A percentile compares a stretch with the other conserved stretches of the same genome.
Evolutionary conservation across 2,329 filamentous ascomycete species (phyloP).

Genomic region (Ophiostoma piceae): DNA sequence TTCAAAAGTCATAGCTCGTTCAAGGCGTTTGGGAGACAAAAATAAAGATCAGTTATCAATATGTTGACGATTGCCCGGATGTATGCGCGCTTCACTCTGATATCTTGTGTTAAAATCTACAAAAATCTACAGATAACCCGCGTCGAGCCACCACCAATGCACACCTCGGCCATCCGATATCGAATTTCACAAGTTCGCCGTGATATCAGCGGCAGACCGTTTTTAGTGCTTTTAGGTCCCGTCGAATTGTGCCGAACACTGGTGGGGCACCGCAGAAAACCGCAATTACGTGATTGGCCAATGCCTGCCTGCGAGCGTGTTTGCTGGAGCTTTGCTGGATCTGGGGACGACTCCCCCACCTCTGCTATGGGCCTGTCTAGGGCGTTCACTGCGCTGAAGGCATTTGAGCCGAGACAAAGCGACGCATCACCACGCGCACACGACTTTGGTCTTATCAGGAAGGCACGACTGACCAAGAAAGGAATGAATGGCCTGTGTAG

Average conservation of each 20-base stretch:
- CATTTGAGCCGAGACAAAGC: constrained; percentile 32
- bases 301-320: neutral
- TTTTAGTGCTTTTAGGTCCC: constrained; percentile 2
- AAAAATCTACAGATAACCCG: neutral
- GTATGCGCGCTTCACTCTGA: neutral
- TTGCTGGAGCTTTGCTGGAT: neutral
- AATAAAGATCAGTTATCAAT: constrained; percentile 8
- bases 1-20: constrained; percentile 14
- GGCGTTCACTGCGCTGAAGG: neutral
- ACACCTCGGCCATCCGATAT: neutral
- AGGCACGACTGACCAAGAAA: constrained; percentile 17
- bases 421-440: constrained; percentile 22
- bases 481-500: neutral
- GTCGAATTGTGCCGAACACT: constrained; percentile 15
- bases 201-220: neutral
- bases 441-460: constrained; percentile 17
- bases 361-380: constrained; percentile 7
- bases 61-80: neutral
- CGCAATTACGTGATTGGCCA: constrained; percentile 15
- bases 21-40: constrained; percentile 23
- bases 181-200: neutral
- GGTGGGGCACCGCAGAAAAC: constrained; percentile 11
- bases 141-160: neutral
- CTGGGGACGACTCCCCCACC: constrained; percentile 3
- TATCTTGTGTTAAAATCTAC: neutral